A percentile compares a stretch with the other conserved stretches of the same genome.
These are phyloP conservation scores for Trichosporon ovoides DNA, from an alignment of 1,284 basidiomycete species.

Conservation along the genomic window DNA sequence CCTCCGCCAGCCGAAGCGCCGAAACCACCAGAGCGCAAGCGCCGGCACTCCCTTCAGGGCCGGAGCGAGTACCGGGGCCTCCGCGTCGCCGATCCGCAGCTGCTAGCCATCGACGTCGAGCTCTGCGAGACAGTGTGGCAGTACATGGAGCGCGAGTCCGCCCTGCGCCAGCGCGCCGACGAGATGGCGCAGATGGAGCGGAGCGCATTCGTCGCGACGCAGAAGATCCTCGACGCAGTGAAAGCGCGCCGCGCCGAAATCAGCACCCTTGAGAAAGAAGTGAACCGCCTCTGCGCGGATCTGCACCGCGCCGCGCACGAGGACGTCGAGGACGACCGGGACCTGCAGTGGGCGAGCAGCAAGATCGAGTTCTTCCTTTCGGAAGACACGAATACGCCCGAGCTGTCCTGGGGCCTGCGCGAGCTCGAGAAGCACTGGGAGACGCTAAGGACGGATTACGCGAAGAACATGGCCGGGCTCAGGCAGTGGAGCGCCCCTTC, in stretches of 20 bases:
- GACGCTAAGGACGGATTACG: conserved; percentile 19
- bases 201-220: conserved; percentile 26
- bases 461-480: background rate
- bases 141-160: conserved; percentile 27
- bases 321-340: conserved; percentile 26
- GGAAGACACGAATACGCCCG: conserved; percentile 36
- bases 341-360: conserved; percentile 24
- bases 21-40: background rate
- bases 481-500: background rate
- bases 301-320: conserved; percentile 22
- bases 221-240: conserved; percentile 27
- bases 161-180: conserved; percentile 27
- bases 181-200: conserved; percentile 33
- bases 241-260: conserved; percentile 22
- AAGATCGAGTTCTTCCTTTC: conserved; percentile 37
- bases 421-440: conserved; percentile 37
- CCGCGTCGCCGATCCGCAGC: conserved; percentile 12
- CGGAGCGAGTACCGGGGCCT: conserved; percentile 12
- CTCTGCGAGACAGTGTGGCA: conserved; percentile 36
- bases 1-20: background rate
- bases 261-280: conserved; percentile 18
- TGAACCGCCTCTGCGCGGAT: conserved; percentile 12
- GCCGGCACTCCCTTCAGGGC: conserved; percentile 24
- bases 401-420: conserved; percentile 32
- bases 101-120: conserved; percentile 38